Evolutionary conservation across 2,329 filamentous ascomycete genomes (phyloP), one percentile per base, ranked within the genome.

Genomic region (Paecilomyces dactylethromorphus): DNA sequence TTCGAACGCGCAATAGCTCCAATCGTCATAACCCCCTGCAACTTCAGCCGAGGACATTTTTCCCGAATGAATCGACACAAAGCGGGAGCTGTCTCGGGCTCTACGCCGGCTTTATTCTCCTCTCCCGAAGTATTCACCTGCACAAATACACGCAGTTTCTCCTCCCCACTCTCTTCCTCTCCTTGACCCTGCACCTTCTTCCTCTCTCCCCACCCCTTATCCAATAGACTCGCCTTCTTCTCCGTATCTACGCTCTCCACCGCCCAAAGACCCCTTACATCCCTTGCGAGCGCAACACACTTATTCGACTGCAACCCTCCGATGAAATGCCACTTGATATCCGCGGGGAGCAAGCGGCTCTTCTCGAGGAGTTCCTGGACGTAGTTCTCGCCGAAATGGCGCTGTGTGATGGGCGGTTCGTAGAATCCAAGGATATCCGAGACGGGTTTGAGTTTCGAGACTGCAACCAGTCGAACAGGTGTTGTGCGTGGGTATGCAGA

Each of bases 381-480:
- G 78, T 99, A 99, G 80, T 99, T 99, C 78, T 99, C 94, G 67
- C 94, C 94, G 74, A 97, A 97, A 77, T 99, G 91, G 18, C 81
- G 66, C 57, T 92, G 90, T 1, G 78, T 74, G 31, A 78, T 73
- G 0, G 82, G 79, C 0, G 80, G 75, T 66, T 84, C 81, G 77
- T 95, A 88, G 0, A 99, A 84, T 31, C 92, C 88, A 58, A 96
- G 82, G 68, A 99, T 89, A 74, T 99, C 94, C 68, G 90, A 90
- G 60, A 87, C 91, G 13, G 94, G 93, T 78, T 99, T 97, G 65
- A 97, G 82, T 76, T 99, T 99, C 49, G 92, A 97, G 55, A 99
- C 94, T 29, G 94, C 93, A 50, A 99, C 92, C 45, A 99, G 83
- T 53, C 94, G 88, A 51, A 74, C 64, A 22, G 69, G 62, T 58